Conservation (phyloP, 805 yeast species). For the Saturnispora sekii region DNA sequence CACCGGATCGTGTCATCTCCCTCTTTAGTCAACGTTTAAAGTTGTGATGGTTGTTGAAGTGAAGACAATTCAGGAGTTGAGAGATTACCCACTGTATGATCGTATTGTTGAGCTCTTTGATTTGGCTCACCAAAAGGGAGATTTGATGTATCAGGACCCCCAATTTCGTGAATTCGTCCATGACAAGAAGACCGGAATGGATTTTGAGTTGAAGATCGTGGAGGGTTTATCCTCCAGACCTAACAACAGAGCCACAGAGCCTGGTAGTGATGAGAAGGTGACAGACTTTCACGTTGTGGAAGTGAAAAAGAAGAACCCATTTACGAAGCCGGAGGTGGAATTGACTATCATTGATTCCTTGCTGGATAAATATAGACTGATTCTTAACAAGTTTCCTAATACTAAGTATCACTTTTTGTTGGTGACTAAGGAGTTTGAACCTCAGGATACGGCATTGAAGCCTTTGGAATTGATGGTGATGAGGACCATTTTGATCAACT, state of each 20-base stretch:
- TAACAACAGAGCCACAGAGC: conserved; percentile 27
- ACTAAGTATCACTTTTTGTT: conserved; percentile 69
- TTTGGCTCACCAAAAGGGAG: conserved; percentile 18
- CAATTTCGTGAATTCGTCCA: conserved; percentile 15
- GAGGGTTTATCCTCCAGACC: conserved; percentile 27
- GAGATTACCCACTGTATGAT: conserved; percentile 13
- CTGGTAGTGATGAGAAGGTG: conserved; percentile 28
- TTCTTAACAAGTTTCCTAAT: conserved; percentile 83
- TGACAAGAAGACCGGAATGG: conserved; percentile 18
- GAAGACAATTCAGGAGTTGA: conserved; percentile 17
- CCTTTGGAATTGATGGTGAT: conserved; percentile 61
- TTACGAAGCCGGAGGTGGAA: conserved; percentile 69
- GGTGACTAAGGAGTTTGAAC: conserved; percentile 63
- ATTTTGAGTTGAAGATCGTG: conserved; percentile 26
- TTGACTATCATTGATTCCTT: conserved; percentile 49
- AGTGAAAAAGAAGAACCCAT: conserved; percentile 50
- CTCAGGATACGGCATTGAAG: conserved; percentile 63
- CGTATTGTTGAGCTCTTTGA: conserved; percentile 15
- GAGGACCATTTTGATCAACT: conserved; percentile 40
- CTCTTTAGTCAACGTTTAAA: too few relatives aligned
- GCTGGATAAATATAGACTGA: conserved; percentile 47
- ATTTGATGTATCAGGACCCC: conserved; percentile 19
- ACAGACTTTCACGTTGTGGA: conserved; percentile 25
- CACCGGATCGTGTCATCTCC: too few relatives aligned
- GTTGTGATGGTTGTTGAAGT: conserved; percentile 4